Percentiles rank a stretch among this genome's conserved stretches.
Evolutionary conservation across 108 stramenopile genomes (phyloP).

Genomic region (Chaetoceros tenuissimus): DNA sequence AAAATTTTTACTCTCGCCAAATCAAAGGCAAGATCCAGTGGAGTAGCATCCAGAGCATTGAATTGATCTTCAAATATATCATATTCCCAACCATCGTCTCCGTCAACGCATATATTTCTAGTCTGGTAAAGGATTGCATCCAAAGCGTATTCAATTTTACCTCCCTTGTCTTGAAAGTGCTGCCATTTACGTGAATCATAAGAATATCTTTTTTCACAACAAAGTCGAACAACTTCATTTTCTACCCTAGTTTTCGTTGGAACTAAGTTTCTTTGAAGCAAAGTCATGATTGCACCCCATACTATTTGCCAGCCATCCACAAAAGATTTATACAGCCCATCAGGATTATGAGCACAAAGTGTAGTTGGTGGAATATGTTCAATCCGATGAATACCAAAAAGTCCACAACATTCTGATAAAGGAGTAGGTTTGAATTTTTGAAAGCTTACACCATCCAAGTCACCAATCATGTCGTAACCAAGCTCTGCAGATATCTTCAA

Average conservation of each 20-base stretch:
- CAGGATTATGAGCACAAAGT: neutral
- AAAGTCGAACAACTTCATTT: too few relatives aligned
- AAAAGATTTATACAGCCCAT: constrained; percentile 1
- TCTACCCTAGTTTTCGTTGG: neutral
- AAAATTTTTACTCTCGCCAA: neutral
- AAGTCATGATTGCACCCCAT: constrained; percentile 1
- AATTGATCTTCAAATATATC: neutral
- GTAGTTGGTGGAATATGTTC: constrained; percentile 1
- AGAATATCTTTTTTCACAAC: too few relatives aligned
- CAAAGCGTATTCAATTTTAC: constrained; percentile 1
- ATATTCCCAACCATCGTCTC: constrained; percentile 2
- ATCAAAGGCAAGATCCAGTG: constrained; percentile 1
- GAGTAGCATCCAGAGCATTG: neutral
- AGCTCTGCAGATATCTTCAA: neutral
- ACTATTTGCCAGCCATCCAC: neutral
- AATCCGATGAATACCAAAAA: neutral
- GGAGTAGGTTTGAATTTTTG: neutral
- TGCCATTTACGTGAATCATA: neutral
- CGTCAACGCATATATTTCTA: neutral
- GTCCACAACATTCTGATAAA: neutral
- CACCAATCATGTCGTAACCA: neutral
- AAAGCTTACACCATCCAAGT: neutral
- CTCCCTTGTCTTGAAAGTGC: constrained; percentile 1
- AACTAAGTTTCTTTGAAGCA: neutral
- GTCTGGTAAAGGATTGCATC: neutral